Evolutionary conservation across 2,329 filamentous ascomycete species (phyloP), one percentile per base, ranked within the genome.

Genomic region (Xylariaceae sp.): DNA sequence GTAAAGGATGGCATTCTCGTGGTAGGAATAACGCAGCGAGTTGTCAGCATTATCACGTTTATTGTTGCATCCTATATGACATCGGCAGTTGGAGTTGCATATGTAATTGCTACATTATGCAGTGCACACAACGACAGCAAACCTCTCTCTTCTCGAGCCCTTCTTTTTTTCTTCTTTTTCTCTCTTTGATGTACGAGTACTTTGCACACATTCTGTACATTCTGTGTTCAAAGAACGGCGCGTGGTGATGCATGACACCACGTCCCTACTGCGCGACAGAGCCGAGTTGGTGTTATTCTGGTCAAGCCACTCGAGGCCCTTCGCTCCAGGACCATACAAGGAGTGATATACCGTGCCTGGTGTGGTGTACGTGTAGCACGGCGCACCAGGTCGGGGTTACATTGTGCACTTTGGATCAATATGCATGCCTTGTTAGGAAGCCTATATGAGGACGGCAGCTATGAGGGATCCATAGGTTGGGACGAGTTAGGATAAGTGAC

Each of bases 191-290:
- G 17, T 18, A 18, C 17, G 17, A 18, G 17, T 18, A 18, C 17
- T 18, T 18, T 18, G 2, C 17, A 18, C 17, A 18, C 17, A 18
- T 18, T 18, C 17, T 18, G 23, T 30, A 30, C 37, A 42, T 42
- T 9, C 37, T 10, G 37, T 10, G 11, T 45, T 45, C 42, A 45
- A 13, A 45, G 49, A 51, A 51, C 23, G 49, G 49, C 49, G 49
- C 49, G 49, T 51, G 49, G 49, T 51, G 49, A 51, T 35, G 49
- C 49, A 51, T 51, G 17, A 35, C 49, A 51, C 49, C 49, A 50
- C 30, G 48, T 51, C 34, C 23, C 49, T 15, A 51, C 49, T 15
- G 49, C 49, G 23, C 23, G 49, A 51, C 49, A 34, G 49, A 51
- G 49, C 49, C 49, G 49, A 51, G 49, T n/a, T 13, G 4, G 42